Percentiles rank a stretch among this genome's conserved stretches.
Evolutionary conservation across 257 asterid genomes (phyloP).

Genomic region (Ballota nigra): DNA sequence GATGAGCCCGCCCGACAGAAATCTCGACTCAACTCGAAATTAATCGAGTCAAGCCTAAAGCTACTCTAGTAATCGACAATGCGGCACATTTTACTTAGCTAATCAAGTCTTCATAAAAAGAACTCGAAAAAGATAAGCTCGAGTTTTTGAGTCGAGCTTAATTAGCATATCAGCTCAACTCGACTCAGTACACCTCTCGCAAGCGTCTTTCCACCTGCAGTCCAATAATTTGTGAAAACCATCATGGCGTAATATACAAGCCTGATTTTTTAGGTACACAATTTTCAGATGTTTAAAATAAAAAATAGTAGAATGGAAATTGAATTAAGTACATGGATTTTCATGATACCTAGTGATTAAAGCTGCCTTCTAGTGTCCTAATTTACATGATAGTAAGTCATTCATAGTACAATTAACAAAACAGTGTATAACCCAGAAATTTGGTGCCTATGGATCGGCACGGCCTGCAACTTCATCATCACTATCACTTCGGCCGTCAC

Average conservation of each 20-base stretch:
- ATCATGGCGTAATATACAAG: not conserved
- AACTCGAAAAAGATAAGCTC: not conserved
- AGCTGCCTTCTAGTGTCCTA: conserved; percentile 26
- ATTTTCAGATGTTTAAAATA: conserved; percentile 13
- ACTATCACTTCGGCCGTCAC: conserved; percentile 55
- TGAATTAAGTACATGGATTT: conserved; percentile 12
- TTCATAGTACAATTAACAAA: conserved; percentile 31
- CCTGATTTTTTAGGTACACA: conserved; percentile 21
- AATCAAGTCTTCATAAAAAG: too few relatives aligned
- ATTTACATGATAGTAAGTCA: conserved; percentile 27
- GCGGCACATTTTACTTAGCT: too few relatives aligned
- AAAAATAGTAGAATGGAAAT: conserved; percentile 13
- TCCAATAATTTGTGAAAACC: not conserved
- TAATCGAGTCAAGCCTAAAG: too few relatives aligned
- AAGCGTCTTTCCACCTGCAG: not conserved
- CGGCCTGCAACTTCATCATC: conserved; percentile 63
- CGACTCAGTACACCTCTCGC: not conserved
- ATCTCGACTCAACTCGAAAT: too few relatives aligned
- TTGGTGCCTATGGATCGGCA: conserved; percentile 47
- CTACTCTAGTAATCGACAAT: too few relatives aligned
- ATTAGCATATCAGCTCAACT: not conserved
- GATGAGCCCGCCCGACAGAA: too few relatives aligned
- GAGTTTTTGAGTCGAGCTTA: not conserved
- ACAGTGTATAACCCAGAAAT: not conserved
- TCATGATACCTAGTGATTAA: conserved; percentile 23